phyloP scores from a whole-genome alignment of 768 basidiomycete genomes.

The Albatrellus ellisii region DNA sequence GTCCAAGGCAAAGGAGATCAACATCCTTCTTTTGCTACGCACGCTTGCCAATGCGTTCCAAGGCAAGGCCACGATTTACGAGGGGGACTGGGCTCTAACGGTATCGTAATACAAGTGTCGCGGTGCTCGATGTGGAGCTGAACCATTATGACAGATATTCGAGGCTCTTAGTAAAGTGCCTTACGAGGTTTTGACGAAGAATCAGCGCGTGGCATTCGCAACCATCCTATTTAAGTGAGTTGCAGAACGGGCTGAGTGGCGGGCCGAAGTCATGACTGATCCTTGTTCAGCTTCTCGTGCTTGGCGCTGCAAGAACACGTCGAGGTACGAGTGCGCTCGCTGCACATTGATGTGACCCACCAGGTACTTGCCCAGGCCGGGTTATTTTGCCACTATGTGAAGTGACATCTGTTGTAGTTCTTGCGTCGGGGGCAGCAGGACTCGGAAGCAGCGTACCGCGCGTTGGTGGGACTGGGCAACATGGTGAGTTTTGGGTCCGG shows the following conservation, averaged over 20 bases:
- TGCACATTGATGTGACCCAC: conserved; percentile 31
- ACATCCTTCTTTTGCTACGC: conserved; percentile 67
- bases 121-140: not conserved
- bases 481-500: conserved; percentile 39
- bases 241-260: not conserved
- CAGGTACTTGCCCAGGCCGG: conserved; percentile 24
- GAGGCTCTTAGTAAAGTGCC: conserved; percentile 35
- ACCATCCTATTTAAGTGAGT: conserved; percentile 85
- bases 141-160: conserved; percentile 33
- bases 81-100: conserved; percentile 37
- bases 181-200: conserved; percentile 47
- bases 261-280: conserved; percentile 5
- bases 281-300: conserved; percentile 49
- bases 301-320: conserved; percentile 32
- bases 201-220: conserved; percentile 62
- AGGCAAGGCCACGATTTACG: conserved; percentile 30
- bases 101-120: conserved; percentile 21
- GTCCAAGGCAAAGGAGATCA: conserved; percentile 70
- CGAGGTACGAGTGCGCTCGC: conserved; percentile 24
- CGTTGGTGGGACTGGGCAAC: conserved; percentile 64
- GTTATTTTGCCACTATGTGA: conserved; percentile 2
- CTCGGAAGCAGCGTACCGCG: conserved; percentile 58
- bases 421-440: conserved; percentile 39
- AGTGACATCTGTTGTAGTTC: conserved; percentile 20
- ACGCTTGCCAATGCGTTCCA: conserved; percentile 72